phyloP scores from a whole-genome alignment of 371 early-diverging fungal genomes.

The Cladochytrium tenue region DNA sequence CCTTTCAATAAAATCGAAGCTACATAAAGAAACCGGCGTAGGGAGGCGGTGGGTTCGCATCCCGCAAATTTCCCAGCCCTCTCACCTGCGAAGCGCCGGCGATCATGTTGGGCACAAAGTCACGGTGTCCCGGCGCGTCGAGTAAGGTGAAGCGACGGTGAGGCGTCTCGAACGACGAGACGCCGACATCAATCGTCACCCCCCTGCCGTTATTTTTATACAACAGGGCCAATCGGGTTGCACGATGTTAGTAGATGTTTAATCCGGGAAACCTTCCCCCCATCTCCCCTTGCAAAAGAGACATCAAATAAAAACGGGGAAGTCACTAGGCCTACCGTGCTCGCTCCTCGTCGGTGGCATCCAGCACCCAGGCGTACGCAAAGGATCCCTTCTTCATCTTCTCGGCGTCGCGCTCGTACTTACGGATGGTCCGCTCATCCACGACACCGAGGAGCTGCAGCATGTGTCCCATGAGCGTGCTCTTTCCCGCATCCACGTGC shows the following conservation, averaged over 20 bases:
- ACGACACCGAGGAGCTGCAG: slow-evolving; percentile 87
- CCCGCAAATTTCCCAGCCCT: too few relatives aligned
- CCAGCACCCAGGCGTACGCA: slow-evolving; percentile 94
- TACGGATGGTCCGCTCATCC: slow-evolving; percentile 82
- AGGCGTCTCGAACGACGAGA: slow-evolving; percentile 83
- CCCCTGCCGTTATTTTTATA: slow-evolving; percentile 59
- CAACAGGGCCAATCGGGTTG: background rate
- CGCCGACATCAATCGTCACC: slow-evolving; percentile 96
- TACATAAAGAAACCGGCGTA: too few relatives aligned
- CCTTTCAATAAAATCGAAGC: too few relatives aligned
- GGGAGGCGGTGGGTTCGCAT: too few relatives aligned
- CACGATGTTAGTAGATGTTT: too few relatives aligned
- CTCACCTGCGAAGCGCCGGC: slow-evolving; percentile 86
- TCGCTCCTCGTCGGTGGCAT: slow-evolving; percentile 91
- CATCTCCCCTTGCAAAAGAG: background rate
- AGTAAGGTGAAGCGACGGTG: slow-evolving; percentile 79
- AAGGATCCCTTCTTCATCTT: slow-evolving; percentile 91
- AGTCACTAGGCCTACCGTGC: slow-evolving; percentile 47
- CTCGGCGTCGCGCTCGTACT: slow-evolving; percentile 91
- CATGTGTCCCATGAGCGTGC: slow-evolving; percentile 97
- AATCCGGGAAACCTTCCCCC: too few relatives aligned
- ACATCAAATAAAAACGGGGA: background rate
- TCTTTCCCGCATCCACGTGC: slow-evolving; percentile 98
- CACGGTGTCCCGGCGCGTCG: slow-evolving; percentile 99
- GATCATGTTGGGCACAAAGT: slow-evolving; percentile 99